A percentile compares a stretch with the other conserved stretches of the same genome.
Evolutionary conservation across 495 filamentous ascomycete species (phyloP).

Genomic region (Penicillium pancosmium): DNA sequence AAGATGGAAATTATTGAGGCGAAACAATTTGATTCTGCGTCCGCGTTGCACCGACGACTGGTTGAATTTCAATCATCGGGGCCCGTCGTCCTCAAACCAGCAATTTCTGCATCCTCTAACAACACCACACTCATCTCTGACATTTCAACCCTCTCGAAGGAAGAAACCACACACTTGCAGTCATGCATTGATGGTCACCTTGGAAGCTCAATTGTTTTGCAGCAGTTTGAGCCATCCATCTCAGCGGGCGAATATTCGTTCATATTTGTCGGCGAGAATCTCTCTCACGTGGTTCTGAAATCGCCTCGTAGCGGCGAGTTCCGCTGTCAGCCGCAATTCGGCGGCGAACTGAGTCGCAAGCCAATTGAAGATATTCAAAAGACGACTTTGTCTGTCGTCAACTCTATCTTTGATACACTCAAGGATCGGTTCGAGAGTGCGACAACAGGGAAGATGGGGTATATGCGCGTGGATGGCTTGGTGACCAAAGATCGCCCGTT

Average conservation of each 20-base stretch:
- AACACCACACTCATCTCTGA: constrained; percentile 4
- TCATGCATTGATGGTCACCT: constrained; percentile 1
- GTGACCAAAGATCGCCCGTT: constrained; percentile 11
- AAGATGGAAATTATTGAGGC: constrained; percentile 6
- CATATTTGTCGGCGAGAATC: constrained; percentile 2
- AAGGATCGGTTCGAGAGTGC: not conserved
- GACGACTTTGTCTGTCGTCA: constrained; percentile 1
- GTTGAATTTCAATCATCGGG: constrained; percentile 6
- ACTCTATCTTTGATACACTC: constrained; percentile 9
- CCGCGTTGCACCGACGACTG: constrained; percentile 8
- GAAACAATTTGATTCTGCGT: not conserved
- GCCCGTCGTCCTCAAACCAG: constrained; percentile 5
- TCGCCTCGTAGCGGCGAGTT: constrained; percentile 5
- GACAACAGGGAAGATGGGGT: constrained; percentile 5
- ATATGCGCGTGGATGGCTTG: constrained; percentile 9
- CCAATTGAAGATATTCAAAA: constrained; percentile 1
- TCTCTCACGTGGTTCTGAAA: constrained; percentile 7
- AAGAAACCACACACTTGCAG: not conserved
- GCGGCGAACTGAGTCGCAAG: not conserved
- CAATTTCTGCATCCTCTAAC: constrained; percentile 3
- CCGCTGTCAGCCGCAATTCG: constrained; percentile 4
- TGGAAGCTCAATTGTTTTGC: constrained; percentile 2
- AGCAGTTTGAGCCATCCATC: constrained; percentile 8
- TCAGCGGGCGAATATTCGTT: constrained; percentile 7
- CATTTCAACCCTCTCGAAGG: not conserved